phyloP scores from a whole-genome alignment of 108 stramenopile species.

The Cylindrotheca fusiformis region DNA sequence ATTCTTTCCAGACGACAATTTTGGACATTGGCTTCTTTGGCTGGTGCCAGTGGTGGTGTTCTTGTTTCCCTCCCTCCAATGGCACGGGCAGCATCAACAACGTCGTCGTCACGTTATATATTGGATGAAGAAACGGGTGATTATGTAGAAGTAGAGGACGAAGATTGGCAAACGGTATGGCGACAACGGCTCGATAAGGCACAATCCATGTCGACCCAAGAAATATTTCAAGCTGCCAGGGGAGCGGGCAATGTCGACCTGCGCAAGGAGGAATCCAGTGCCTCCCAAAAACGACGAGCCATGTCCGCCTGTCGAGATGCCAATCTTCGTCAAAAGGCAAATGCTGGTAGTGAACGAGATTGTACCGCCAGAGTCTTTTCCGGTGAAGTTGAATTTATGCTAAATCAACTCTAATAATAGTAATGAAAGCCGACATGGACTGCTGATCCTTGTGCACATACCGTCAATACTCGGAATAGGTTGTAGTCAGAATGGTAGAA shows the following conservation, averaged over 20 bases:
- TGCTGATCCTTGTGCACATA: no score
- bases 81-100: no score
- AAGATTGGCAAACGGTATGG: conserved; percentile 64
- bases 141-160: conserved; percentile 50
- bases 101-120: no score
- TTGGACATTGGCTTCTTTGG: no score
- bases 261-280: conserved; percentile 45
- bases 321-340: conserved; percentile 22
- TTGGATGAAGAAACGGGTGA: conserved; percentile 65
- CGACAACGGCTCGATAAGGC: conserved; percentile 54
- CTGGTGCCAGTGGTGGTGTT: no score
- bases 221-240: conserved; percentile 54
- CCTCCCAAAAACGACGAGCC: conserved; percentile 54
- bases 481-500: no score
- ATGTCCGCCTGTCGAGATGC: conserved; percentile 53
- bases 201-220: conserved; percentile 37
- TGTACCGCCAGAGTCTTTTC: conserved; percentile 46
- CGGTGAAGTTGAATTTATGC: conserved; percentile 53
- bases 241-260: conserved; percentile 56
- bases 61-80: no score
- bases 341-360: conserved; percentile 27
- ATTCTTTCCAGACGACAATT: no score
- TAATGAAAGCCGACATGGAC: not conserved
- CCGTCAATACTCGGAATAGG: no score
- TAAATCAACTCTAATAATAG: conserved; percentile 35